Conservation (phyloP, 169 alveolate species). For the Eimeria acervulina region DNA sequence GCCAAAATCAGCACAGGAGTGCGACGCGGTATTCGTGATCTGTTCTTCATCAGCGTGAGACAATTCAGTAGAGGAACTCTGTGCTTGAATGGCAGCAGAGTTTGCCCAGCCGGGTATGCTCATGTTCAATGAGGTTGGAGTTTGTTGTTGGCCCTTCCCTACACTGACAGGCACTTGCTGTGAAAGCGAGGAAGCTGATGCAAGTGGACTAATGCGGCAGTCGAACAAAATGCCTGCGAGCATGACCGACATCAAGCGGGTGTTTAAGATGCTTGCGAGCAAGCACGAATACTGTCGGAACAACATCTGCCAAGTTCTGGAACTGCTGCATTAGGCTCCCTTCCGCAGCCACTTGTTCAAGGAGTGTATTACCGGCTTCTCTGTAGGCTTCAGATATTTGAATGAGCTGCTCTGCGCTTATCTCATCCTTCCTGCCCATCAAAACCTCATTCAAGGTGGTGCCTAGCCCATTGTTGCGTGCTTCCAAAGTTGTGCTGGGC, state of each 20-base stretch:
- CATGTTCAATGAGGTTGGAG: neutral
- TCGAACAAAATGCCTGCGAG: slow-evolving; percentile 59
- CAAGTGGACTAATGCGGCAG: slow-evolving; percentile 46
- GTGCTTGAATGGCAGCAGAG: neutral
- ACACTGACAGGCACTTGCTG: neutral
- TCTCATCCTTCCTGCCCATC: neutral
- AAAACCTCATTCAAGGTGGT: neutral
- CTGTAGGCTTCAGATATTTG: slow-evolving; percentile 65
- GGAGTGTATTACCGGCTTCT: slow-evolving; percentile 36
- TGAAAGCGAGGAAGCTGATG: neutral
- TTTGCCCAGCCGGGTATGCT: neutral
- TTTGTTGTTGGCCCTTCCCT: neutral
- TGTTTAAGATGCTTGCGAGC: neutral
- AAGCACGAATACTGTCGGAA: neutral
- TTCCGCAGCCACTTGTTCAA: neutral
- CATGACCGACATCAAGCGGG: neutral
- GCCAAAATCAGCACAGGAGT: neutral
- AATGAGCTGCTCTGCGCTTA: slow-evolving; percentile 51
- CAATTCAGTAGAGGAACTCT: neutral
- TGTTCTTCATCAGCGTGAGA: neutral
- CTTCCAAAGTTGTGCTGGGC: neutral
- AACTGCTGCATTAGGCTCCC: neutral
- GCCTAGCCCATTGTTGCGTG: neutral
- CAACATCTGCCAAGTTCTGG: neutral
- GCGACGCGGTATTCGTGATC: neutral